A percentile compares a stretch with the other conserved stretches of the same genome.
These are phyloP conservation scores for Xylaria curta DNA, from an alignment of 495 filamentous ascomycete genomes.

Conservation along the genomic window DNA sequence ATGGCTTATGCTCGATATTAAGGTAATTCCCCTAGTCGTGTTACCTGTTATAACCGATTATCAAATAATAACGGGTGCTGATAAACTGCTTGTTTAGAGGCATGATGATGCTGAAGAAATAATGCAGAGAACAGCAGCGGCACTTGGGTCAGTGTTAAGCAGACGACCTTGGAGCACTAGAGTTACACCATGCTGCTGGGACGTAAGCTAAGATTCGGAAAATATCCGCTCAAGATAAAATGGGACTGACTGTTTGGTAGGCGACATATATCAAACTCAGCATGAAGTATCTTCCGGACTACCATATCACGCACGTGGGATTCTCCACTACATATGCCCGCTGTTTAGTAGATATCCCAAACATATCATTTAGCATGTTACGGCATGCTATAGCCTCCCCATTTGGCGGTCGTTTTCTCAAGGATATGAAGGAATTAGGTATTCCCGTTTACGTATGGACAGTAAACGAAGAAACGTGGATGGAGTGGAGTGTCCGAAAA, in stretches of 20 bases:
- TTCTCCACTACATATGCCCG: constrained; percentile 71
- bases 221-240: not conserved
- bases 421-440: constrained; percentile 58
- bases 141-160: constrained; percentile 60
- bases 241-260: constrained; percentile 37
- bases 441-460: constrained; percentile 81
- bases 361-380: constrained; percentile 77
- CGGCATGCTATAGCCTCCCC: constrained; percentile 69
- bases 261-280: constrained; percentile 67
- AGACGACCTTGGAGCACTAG: constrained; percentile 70
- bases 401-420: constrained; percentile 66
- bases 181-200: constrained; percentile 82
- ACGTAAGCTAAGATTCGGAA: constrained; percentile 50
- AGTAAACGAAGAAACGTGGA: constrained; percentile 74
- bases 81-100: constrained; percentile 42
- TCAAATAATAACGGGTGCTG: not conserved
- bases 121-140: constrained; percentile 67
- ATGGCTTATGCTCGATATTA: constrained; percentile 90
- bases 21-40: constrained; percentile 54
- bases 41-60: not conserved
- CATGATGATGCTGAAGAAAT: constrained; percentile 75
- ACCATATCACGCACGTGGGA: constrained; percentile 74
- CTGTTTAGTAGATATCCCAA: constrained; percentile 66
- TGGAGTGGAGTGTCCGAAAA: constrained; percentile 70
- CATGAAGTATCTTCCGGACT: constrained; percentile 67